Evolutionary conservation across 2,329 filamentous ascomycete species (phyloP), one percentile per base, ranked within the genome.

Genomic region (Lomentospora prolificans): DNA sequence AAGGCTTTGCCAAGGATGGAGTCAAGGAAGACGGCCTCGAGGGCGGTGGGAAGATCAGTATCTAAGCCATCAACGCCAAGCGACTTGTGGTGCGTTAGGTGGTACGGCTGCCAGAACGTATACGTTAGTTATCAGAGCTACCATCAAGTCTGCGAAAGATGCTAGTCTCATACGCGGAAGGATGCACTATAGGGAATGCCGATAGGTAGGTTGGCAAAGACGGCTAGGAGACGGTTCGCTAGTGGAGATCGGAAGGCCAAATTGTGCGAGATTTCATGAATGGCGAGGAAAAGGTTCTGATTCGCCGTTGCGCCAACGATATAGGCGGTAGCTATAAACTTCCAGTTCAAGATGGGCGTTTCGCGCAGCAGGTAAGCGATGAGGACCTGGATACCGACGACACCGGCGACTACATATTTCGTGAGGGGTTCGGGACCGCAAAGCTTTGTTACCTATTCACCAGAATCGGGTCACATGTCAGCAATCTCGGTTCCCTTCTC

Each of bases 251-350:
- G 84, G 78, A 97, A 97, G 33, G 92, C 94, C 60, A 99, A 78
- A 69, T 99, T 99, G 75, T 99, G 94, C 14, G 90, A 95, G 69
- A 99, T 97, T 73, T 99, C 94, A 75, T 99, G 94, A 66, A 99
- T 99, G 58, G 94, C 90, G 44, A 99, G 84, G 76, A 99, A 99
- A 53, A 97, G 82, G 71, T 99, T 99, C 77, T 99, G 94, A 77
- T 97, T 99, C 55, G 92, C 85, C 0, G 94, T 97, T 28, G 94
- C 94, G 57, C 94, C 94, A 60, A 99, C 79, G 55, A 96, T 74
- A 72, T 99, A 99, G 60, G 89, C 90, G 0, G 90, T 87, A 56
- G 86, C 77, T 77, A 95, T 86, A 75, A 95, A 96, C 61, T 78
- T 82, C 80, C 84, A 88, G 58, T 89, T 94, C 64, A 92, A 80